phyloP scores from a whole-genome alignment of 2,329 filamentous ascomycete species.

The Davidsoniella virescens region DNA sequence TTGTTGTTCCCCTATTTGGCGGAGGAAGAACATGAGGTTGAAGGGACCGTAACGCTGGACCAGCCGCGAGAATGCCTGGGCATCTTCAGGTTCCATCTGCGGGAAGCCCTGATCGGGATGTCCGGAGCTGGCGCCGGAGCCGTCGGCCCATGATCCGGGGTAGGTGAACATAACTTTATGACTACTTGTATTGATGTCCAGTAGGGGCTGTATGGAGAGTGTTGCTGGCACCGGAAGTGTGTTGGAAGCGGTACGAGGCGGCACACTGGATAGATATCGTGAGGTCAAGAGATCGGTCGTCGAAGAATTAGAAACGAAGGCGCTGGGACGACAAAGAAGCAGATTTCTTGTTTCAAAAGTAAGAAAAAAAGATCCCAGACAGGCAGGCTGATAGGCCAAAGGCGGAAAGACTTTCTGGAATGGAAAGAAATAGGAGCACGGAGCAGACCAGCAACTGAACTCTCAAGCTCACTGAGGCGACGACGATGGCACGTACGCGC shows the following conservation, averaged over 20 bases:
- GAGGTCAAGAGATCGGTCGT: background rate
- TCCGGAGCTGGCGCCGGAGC: background rate
- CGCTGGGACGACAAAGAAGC: background rate
- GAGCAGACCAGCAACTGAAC: background rate
- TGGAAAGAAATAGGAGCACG: background rate
- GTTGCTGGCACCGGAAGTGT: background rate
- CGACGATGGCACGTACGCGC: too few relatives aligned
- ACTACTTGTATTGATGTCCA: background rate
- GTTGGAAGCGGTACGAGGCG: background rate
- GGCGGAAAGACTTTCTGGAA: background rate
- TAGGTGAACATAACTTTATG: slow-evolving; percentile 12
- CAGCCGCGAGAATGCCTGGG: slow-evolving; percentile 11
- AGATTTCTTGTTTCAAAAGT: too few relatives aligned
- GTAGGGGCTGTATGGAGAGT: background rate
- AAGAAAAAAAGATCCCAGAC: background rate
- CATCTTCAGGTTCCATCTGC: slow-evolving; percentile 14
- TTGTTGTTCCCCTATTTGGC: slow-evolving; percentile 12
- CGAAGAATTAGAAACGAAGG: background rate
- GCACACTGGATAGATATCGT: background rate
- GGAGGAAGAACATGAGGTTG: slow-evolving; percentile 14
- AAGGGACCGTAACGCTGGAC: slow-evolving; percentile 13
- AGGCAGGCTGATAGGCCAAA: background rate
- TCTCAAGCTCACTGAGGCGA: too few relatives aligned
- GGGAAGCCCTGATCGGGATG: slow-evolving; percentile 5
- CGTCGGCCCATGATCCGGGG: slow-evolving; percentile 13